phyloP scores from a whole-genome alignment of 257 asterid species.

The Solanum pennellii region DNA sequence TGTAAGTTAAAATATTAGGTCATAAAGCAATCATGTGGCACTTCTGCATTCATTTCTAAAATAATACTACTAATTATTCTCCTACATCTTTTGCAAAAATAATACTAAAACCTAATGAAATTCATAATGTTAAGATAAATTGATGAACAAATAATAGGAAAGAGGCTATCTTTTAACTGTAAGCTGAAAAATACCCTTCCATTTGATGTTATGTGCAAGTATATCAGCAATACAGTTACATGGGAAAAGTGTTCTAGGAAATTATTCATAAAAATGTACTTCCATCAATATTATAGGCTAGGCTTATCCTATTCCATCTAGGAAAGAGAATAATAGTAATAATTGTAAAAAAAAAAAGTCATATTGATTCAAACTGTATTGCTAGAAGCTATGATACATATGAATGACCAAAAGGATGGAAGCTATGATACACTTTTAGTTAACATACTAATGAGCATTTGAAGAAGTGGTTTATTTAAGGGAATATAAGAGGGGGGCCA shows the following conservation, averaged over 20 bases:
- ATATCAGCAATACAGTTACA: background rate
- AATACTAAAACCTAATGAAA: background rate
- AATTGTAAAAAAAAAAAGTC: background rate
- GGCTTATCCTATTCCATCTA: background rate
- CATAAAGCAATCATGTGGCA: background rate
- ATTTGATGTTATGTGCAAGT: background rate
- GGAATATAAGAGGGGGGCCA: constrained; percentile 16
- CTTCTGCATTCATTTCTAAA: background rate
- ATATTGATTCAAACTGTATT: background rate
- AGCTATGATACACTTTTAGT: constrained; percentile 18
- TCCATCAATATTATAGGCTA: background rate
- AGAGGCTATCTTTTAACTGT: background rate
- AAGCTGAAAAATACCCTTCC: background rate
- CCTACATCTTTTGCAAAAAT: background rate
- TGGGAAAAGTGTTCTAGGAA: background rate
- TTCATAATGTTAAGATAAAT: background rate
- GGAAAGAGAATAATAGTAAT: background rate
- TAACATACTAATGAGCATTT: constrained; percentile 22
- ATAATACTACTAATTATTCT: background rate
- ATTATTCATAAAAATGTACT: background rate
- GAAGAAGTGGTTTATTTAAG: constrained; percentile 10
- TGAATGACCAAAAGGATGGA: background rate
- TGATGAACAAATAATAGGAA: background rate
- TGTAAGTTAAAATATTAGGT: background rate
- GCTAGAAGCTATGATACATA: background rate